Base-by-base conservation (phyloP, 164 flowering plant species). In the Tetrastigma voinierianum region DNA sequence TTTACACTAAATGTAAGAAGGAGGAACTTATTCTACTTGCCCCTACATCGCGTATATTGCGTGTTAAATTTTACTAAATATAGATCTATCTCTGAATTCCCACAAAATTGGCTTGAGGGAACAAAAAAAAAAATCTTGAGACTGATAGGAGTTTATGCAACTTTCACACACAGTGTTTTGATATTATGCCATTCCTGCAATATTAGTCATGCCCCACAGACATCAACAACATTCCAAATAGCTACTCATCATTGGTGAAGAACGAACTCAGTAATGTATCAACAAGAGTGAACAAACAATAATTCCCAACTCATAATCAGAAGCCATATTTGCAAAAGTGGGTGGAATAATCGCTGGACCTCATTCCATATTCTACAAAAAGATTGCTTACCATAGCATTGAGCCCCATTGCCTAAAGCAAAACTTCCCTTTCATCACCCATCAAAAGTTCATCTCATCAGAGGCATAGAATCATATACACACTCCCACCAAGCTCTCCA, bases 301-400 rank as follows among this genome's bases (percentile, higher is more conserved):
- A 67, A 72, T 61, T 53, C n/a, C 40, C 40, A 7, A 45, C n/a
- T 9, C 54, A 65, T 52, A 64, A 62, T 23, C 57, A 46, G 20
- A 21, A 4, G 17, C 40, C 44, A 67, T 52, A 58, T 47, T 59
- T 59, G 72, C 68, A 48, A 40, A 63, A 49, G 64, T 75, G 70
- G 74, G 78, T 72, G 85, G 82, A 82, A 79, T 79, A 74, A 79
- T 61, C 40, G 74, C 69, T 82, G 78, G 73, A 75, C 72, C 70
- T 67, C 80, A 75, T 79, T 77, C 83, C 73, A 71, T 77, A 71
- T 77, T 76, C 72, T 51, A 68, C 53, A 66, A 51, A n/a, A 19
- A 55, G 57, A 64, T 54, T 69, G 60, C 65, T 66, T 67, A 60
- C 53, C 53, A 59, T 44, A 68, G 40, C 67, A 51, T 52, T 32